A percentile compares a stretch with the other conserved stretches of the same genome.
These are phyloP conservation scores for Clarireedia paspali DNA, from an alignment of 2,329 filamentous ascomycete species.

Conservation along the genomic window DNA sequence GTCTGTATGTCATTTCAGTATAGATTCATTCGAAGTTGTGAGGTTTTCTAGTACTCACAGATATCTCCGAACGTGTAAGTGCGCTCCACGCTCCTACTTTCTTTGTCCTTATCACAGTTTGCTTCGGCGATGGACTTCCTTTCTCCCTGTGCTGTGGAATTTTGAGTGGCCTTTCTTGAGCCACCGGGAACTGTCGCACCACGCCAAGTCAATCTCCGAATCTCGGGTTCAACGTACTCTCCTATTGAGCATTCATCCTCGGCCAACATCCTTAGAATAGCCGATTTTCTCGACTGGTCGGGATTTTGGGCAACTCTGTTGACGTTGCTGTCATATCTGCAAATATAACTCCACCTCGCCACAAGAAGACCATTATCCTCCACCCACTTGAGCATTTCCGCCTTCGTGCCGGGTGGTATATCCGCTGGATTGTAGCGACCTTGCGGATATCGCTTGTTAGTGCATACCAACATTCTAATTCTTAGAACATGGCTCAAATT, in stretches of 20 bases:
- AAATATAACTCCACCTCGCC: neutral
- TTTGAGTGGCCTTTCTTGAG: constrained; percentile 23
- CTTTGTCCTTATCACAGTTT: neutral
- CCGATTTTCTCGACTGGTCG: neutral
- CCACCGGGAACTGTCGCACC: constrained; percentile 35
- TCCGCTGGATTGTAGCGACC: constrained; percentile 18
- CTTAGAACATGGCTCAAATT: constrained; percentile 31
- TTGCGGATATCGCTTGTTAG: constrained; percentile 44
- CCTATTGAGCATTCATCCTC: neutral
- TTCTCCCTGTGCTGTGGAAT: constrained; percentile 5
- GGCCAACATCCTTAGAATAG: neutral
- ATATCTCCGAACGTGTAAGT: neutral
- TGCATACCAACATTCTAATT: constrained; percentile 40
- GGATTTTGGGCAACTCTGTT: neutral
- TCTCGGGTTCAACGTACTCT: neutral
- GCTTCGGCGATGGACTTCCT: neutral
- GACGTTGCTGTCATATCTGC: neutral
- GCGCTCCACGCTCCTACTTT: neutral
- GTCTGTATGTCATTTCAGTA: constrained; percentile 64
- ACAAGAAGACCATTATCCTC: constrained; percentile 12
- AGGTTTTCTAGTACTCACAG: constrained; percentile 6
- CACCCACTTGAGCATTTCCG: neutral
- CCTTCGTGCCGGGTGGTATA: neutral
- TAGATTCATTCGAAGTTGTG: constrained; percentile 30
- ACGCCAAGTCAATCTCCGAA: constrained; percentile 30